phyloP scores from a whole-genome alignment of 2,329 filamentous ascomycete genomes.

The Diaporthe vaccinii region DNA sequence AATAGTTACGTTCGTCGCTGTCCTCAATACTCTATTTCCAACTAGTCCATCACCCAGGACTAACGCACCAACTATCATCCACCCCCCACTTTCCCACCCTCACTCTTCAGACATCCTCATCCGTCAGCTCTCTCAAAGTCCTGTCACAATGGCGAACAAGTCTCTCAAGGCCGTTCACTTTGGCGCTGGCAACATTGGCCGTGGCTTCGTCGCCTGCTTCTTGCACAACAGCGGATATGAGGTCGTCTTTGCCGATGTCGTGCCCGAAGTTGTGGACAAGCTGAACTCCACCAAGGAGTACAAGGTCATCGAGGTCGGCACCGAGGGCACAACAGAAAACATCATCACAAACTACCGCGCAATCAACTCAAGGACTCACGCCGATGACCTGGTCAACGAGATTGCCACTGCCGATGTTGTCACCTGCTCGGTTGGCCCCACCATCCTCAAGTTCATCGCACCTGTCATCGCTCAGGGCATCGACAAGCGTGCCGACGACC shows the following conservation, averaged over 20 bases:
- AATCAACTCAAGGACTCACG: slow-evolving; percentile 92
- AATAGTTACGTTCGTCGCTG: neutral
- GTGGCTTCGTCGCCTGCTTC: slow-evolving; percentile 91
- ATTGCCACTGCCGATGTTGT: slow-evolving; percentile 91
- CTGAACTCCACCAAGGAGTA: slow-evolving; percentile 84
- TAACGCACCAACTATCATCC: neutral
- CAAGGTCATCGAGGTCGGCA: slow-evolving; percentile 92
- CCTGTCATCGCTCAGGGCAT: slow-evolving; percentile 96
- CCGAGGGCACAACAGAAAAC: slow-evolving; percentile 83
- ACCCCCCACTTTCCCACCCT: neutral
- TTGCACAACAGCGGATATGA: slow-evolving; percentile 95
- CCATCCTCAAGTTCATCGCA: slow-evolving; percentile 96
- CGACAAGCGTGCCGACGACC: slow-evolving; percentile 75
- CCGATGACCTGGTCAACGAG: slow-evolving; percentile 84
- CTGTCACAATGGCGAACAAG: slow-evolving; percentile 61
- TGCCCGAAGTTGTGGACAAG: slow-evolving; percentile 83
- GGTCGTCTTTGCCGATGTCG: slow-evolving; percentile 96
- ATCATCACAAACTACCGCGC: slow-evolving; percentile 96
- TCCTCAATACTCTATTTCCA: neutral
- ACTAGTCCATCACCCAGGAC: neutral
- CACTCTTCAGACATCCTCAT: neutral
- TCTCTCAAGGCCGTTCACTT: slow-evolving; percentile 82
- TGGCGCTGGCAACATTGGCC: slow-evolving; percentile 88
- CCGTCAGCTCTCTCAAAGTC: neutral
- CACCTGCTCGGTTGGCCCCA: slow-evolving; percentile 96